phyloP scores from a whole-genome alignment of 1,284 basidiomycete genomes.

The Volvariella surrecta region DNA sequence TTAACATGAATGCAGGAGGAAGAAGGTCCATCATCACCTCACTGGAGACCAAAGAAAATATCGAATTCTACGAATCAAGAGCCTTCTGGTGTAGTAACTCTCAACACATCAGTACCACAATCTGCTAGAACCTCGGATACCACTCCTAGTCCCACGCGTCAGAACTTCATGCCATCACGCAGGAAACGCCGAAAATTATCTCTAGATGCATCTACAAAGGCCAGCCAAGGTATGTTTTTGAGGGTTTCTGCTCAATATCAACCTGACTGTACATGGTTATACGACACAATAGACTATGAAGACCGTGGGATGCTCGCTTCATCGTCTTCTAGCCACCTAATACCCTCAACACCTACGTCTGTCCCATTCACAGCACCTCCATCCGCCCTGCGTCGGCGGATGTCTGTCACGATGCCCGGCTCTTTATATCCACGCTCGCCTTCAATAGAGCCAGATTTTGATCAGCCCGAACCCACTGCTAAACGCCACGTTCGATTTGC shows the following conservation, averaged over 20 bases:
- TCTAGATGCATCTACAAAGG: constrained; percentile 12
- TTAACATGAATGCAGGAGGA: background rate
- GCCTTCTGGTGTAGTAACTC: too few relatives aligned
- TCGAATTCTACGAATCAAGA: too few relatives aligned
- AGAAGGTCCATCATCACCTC: background rate
- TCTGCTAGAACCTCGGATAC: too few relatives aligned
- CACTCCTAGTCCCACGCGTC: constrained; percentile 1
- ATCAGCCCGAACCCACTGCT: background rate
- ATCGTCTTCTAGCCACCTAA: too few relatives aligned
- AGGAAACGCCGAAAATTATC: constrained; percentile 14
- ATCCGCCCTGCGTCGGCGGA: constrained; percentile 28
- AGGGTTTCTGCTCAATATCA: too few relatives aligned
- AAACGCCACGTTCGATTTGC: constrained; percentile 7
- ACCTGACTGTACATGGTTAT: too few relatives aligned
- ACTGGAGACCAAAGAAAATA: background rate
- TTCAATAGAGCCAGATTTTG: constrained; percentile 45
- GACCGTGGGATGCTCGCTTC: too few relatives aligned
- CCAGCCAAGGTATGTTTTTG: too few relatives aligned
- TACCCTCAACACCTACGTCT: constrained; percentile 19
- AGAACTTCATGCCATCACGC: constrained; percentile 5
- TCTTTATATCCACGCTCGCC: constrained; percentile 64
- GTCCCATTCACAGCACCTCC: constrained; percentile 25
- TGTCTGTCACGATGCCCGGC: constrained; percentile 66
- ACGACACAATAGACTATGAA: too few relatives aligned
- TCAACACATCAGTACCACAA: too few relatives aligned